A percentile compares a stretch with the other conserved stretches of the same genome.
phyloP scores from a whole-genome alignment of 352 stramenopile species.

The Elongisporangium prolatum region DNA sequence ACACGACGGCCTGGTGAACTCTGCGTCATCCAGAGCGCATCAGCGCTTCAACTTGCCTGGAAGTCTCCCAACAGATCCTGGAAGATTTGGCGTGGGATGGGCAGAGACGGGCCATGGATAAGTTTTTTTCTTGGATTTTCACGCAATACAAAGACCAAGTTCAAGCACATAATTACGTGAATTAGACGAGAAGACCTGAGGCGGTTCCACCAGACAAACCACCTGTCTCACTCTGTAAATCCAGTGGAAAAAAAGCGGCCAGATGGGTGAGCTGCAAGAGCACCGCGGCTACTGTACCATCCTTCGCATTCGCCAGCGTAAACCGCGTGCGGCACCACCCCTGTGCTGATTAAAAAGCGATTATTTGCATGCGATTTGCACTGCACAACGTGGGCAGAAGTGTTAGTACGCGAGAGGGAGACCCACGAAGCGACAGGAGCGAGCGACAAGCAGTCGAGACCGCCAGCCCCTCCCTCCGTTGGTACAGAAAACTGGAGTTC shows the following conservation, averaged over 20 bases:
- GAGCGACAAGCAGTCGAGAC: too few species aligned
- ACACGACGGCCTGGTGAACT: neutral
- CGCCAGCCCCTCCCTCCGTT: neutral
- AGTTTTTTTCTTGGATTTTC: neutral
- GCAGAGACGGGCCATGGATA: neutral
- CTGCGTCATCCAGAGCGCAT: neutral
- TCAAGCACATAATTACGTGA: neutral
- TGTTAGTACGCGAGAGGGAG: neutral
- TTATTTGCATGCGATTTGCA: neutral
- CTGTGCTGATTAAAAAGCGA: neutral
- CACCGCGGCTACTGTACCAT: too few species aligned
- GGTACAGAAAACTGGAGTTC: neutral
- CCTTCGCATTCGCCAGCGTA: too few species aligned
- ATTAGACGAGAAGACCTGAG: neutral
- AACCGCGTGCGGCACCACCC: too few species aligned
- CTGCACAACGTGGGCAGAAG: neutral
- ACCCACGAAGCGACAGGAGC: neutral
- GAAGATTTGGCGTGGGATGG: neutral
- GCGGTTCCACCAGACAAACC: neutral
- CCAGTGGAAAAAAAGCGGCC: neutral
- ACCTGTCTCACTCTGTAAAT: neutral
- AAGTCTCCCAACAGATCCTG: neutral
- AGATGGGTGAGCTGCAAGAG: neutral
- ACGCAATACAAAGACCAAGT: neutral
- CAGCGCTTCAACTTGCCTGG: neutral